Percentiles rank a stretch among this genome's conserved stretches.
Conservation (phyloP, 2,329 filamentous ascomycete species). For the Hypoxylon sp. region DNA sequence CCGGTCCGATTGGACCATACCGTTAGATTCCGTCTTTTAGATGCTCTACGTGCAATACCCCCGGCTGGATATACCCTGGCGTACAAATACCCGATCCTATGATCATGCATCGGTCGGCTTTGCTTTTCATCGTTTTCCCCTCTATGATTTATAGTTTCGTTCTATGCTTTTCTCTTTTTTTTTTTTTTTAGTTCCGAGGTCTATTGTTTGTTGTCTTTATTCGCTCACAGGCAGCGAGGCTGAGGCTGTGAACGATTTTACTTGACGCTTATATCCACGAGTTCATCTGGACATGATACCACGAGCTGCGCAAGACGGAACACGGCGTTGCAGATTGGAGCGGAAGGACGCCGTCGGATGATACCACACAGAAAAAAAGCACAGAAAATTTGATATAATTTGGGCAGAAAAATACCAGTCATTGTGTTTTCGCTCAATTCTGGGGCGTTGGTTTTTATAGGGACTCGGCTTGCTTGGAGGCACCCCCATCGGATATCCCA, state of each 20-base stretch:
- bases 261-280: conserved; percentile 53
- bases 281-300: conserved; percentile 54
- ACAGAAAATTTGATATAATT: conserved; percentile 49
- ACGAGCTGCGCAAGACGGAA: conserved; percentile 50
- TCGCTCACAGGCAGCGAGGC: conserved; percentile 46
- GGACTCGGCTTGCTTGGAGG: conserved; percentile 32
- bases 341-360: conserved; percentile 49
- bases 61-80: conserved; percentile 76
- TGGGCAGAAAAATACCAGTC: conserved; percentile 48
- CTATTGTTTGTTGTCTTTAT: conserved; percentile 38
- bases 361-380: conserved; percentile 52
- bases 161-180: conserved; percentile 43
- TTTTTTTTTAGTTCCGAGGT: conserved; percentile 31
- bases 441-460: conserved; percentile 43
- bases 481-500: conserved; percentile 35
- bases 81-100: conserved; percentile 66
- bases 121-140: conserved; percentile 54
- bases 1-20: conserved; percentile 89
- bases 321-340: conserved; percentile 53
- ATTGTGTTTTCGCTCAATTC: conserved; percentile 38
- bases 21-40: conserved; percentile 75
- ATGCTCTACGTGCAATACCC: conserved; percentile 67
- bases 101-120: conserved; percentile 62
- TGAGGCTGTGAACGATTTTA: conserved; percentile 48
- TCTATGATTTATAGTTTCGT: conserved; percentile 45